phyloP scores from a whole-genome alignment of 2,329 filamentous ascomycete genomes.

The Diaporthe aspalathi region DNA sequence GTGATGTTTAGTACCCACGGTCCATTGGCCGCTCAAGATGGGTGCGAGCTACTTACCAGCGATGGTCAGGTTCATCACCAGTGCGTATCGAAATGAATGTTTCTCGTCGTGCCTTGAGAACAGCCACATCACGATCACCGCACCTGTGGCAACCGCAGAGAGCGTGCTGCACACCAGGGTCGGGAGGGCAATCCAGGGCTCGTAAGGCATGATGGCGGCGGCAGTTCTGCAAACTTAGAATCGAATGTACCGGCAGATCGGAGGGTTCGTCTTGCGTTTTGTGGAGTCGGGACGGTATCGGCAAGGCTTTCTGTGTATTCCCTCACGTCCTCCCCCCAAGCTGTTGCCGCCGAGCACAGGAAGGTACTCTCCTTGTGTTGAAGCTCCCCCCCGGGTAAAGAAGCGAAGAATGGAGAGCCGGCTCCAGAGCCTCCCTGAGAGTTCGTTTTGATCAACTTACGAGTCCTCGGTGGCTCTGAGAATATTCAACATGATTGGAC shows the following conservation, averaged over 20 bases:
- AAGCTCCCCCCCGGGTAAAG: neutral
- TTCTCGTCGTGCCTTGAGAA: slow-evolving; percentile 32
- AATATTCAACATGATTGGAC: slow-evolving; percentile 18
- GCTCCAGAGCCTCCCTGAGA: slow-evolving; percentile 8
- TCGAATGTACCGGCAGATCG: neutral
- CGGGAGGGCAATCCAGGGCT: slow-evolving; percentile 29
- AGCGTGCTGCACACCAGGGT: slow-evolving; percentile 35
- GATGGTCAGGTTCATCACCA: slow-evolving; percentile 35
- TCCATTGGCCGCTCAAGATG: neutral
- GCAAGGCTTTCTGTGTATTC: neutral
- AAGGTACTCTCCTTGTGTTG: neutral
- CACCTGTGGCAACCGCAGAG: slow-evolving; percentile 36
- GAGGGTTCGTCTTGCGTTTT: neutral
- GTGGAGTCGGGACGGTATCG: neutral
- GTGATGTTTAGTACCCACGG: neutral
- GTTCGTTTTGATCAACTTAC: neutral
- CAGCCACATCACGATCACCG: slow-evolving; percentile 33
- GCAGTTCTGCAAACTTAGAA: neutral
- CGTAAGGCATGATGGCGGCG: slow-evolving; percentile 10
- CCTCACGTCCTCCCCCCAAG: neutral
- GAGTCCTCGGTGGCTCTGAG: neutral
- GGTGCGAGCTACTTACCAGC: slow-evolving; percentile 19
- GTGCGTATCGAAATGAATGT: slow-evolving; percentile 33
- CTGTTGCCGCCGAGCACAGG: neutral
- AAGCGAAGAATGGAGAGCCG: slow-evolving; percentile 18